Evolutionary conservation across 495 filamentous ascomycete genomes (phyloP).

Genomic region (Penicillium maclennaniae): DNA sequence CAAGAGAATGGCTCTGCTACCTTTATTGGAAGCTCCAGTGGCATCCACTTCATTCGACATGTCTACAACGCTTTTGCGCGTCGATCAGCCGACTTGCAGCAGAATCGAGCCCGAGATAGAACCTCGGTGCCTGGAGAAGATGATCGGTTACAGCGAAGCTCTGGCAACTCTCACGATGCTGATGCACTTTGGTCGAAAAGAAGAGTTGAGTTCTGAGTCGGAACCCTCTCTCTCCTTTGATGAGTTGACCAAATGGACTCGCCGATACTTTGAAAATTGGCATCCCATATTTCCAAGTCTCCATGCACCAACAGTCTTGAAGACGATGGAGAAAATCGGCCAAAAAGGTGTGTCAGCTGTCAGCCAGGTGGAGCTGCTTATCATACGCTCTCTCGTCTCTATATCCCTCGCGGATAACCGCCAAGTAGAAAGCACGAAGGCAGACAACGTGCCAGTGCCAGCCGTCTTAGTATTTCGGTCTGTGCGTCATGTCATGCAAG

Average conservation of each 20-base stretch:
- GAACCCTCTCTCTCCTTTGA: constrained; percentile 25
- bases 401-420: constrained; percentile 38
- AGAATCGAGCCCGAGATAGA: constrained; percentile 25
- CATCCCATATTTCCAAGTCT: constrained; percentile 47
- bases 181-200: constrained; percentile 26
- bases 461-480: constrained; percentile 33
- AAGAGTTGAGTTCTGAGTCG: constrained; percentile 23
- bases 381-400: constrained; percentile 45
- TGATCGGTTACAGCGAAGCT: constrained; percentile 32
- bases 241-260: constrained; percentile 35
- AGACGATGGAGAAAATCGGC: constrained; percentile 30
- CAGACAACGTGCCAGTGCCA: constrained; percentile 23
- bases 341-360: constrained; percentile 19
- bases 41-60: constrained; percentile 47
- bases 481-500: constrained; percentile 36
- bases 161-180: constrained; percentile 5
- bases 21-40: constrained; percentile 49
- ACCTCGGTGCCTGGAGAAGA: constrained; percentile 46
- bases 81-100: constrained; percentile 31
- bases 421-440: constrained; percentile 15
- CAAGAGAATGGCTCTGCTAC: constrained; percentile 32
- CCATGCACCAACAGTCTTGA: constrained; percentile 41
- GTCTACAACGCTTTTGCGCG: constrained; percentile 45
- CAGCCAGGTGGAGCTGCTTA: constrained; percentile 27
- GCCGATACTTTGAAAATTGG: constrained; percentile 47